Base-by-base conservation (phyloP, 1,139 yeast species). In the Diutina mesorugosa region DNA sequence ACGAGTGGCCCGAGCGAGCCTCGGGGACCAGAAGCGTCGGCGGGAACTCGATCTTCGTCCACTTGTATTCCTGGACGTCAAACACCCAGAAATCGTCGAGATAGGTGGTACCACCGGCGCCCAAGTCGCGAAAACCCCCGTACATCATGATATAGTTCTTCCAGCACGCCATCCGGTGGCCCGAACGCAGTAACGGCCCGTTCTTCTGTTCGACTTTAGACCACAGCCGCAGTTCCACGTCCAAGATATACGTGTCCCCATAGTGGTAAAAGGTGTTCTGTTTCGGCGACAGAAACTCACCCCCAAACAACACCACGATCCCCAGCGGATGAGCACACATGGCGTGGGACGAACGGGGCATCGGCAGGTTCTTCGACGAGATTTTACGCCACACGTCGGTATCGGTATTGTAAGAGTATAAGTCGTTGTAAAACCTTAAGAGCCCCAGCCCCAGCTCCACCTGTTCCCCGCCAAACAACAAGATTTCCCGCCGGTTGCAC, bases 241-340 rank as follows among this genome's bases (percentile, higher is more conserved):
- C 98, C 59, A 93, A 73, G 56, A 91, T 77, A 98, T 98, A 93
- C 3, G 97, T 87, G 66, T 93, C 99, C 21, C 97, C 95, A 68
- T 90, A 93, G 69, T 93, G 99, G 69, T 93, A 95, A 69, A 93
- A 93, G 0, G 97, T 90, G 55, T 90, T 84, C 69, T 93, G 99
- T 66, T 91, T 93, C 2, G 98, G 98, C 7, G 96, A 88, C 1
- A 97, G 89, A 64, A 93, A 93, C 69, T 93, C 99, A 62, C 99
- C 99, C 56, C 98, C 99, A 72, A 90, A 93, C 76, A 93, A 71
- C 59, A 93, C 71, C 30, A 89, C 79, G 1, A 90, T 72, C 8
- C 98, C 98, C 2, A 91, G 84, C 1, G 97, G 96, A 68, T 93
- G 98, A 0, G 90, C 86, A 61, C 93, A 85, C 90, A 90, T 87